Conservation (phyloP, 2,329 filamentous ascomycete species). For the Alternaria atra region DNA sequence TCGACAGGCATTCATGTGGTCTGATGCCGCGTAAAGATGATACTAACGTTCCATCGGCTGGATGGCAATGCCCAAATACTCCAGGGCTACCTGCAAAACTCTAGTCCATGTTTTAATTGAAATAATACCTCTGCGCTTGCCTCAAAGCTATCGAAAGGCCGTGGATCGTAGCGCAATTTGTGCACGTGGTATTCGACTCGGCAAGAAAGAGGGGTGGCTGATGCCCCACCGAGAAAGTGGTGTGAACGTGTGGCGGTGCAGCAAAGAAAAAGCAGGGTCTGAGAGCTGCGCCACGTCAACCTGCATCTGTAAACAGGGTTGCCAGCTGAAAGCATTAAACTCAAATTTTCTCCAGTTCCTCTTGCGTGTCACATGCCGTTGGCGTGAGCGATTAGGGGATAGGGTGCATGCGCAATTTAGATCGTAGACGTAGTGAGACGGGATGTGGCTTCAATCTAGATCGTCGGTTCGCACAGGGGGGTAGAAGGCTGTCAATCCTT, state of each 20-base stretch:
- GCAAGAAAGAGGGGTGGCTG: background rate
- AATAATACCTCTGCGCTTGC: background rate
- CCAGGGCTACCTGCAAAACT: background rate
- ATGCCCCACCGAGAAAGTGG: conserved; percentile 1
- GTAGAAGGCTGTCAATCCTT: conserved; percentile 11
- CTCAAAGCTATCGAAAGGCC: background rate
- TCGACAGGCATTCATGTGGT: background rate
- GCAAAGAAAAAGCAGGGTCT: background rate
- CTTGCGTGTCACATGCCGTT: conserved; percentile 12
- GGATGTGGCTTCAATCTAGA: conserved; percentile 28
- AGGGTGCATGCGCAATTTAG: conserved; percentile 15
- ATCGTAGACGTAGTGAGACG: conserved; percentile 13
- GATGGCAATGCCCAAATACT: background rate
- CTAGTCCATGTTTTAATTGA: background rate
- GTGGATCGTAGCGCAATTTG: background rate
- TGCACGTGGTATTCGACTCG: background rate
- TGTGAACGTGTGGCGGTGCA: conserved; percentile 12
- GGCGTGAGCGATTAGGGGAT: conserved; percentile 17
- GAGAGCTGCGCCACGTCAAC: conserved; percentile 16
- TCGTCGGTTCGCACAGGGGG: conserved; percentile 13
- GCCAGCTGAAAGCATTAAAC: conserved; percentile 25
- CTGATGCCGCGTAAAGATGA: background rate
- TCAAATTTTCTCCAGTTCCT: conserved; percentile 7
- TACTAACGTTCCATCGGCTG: background rate
- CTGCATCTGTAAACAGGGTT: conserved; percentile 23